phyloP scores from a whole-genome alignment of 2,329 filamentous ascomycete species.

The Fusarium poae region DNA sequence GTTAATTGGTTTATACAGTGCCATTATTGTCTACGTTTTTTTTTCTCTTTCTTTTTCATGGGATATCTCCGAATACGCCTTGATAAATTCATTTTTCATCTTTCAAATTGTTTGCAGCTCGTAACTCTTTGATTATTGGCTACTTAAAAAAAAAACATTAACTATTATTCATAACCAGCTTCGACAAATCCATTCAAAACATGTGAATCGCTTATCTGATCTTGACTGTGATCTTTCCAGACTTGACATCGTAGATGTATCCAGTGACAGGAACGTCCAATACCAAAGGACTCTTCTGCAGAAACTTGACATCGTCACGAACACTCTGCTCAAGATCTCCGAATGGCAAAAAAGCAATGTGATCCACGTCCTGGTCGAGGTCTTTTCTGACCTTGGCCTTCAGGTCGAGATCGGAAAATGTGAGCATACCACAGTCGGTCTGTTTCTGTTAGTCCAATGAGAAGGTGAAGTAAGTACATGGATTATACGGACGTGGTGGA shows the following conservation, averaged over 20 bases:
- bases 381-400: constrained; percentile 69
- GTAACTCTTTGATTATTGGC: too few species aligned
- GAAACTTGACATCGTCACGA: constrained; percentile 71
- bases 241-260: constrained; percentile 84
- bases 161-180: not conserved
- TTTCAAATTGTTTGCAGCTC: too few species aligned
- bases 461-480: fast-evolving
- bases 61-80: not conserved
- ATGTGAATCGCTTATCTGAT: not conserved
- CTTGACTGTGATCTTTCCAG: constrained; percentile 64
- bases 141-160: not conserved
- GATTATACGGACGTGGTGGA: constrained; percentile 69
- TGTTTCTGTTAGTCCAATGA: constrained; percentile 11
- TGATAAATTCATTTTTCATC: not conserved
- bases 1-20: too few species aligned
- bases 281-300: constrained; percentile 72
- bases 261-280: constrained; percentile 75
- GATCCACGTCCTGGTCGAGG: constrained; percentile 63
- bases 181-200: not conserved
- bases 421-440: constrained; percentile 70
- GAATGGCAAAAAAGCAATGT: constrained; percentile 76
- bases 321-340: constrained; percentile 73
- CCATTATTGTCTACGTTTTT: not conserved
- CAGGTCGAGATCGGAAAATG: constrained; percentile 71
- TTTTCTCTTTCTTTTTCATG: too few species aligned